These are phyloP conservation scores for Acorus gramineus DNA, from an alignment of 106 monocot genomes.

Conservation along the genomic window DNA sequence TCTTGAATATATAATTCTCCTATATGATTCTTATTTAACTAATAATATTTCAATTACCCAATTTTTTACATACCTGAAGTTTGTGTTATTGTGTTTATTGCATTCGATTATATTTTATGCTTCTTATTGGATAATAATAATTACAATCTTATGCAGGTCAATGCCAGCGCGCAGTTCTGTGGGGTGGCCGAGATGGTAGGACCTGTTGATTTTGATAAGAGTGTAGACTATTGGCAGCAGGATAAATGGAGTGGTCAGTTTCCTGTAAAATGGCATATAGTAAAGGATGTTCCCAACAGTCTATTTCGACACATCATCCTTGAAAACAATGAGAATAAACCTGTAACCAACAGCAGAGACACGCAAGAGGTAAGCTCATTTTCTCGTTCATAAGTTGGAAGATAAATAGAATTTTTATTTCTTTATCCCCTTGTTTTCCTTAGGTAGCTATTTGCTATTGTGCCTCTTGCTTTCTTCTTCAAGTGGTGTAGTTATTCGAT, in stretches of 20 bases:
- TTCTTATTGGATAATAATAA: not conserved
- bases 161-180: conserved; percentile 86
- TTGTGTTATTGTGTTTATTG: too few species aligned
- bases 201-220: conserved; percentile 85
- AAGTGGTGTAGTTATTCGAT: too few species aligned
- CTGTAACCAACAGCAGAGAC: conserved; percentile 94
- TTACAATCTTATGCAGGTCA: conserved; percentile 20
- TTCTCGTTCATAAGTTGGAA: not conserved
- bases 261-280: conserved; percentile 83
- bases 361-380: conserved; percentile 69
- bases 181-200: conserved; percentile 95
- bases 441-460: not conserved
- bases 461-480: not conserved
- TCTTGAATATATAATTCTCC: too few species aligned
- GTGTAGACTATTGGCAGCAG: conserved; percentile 92
- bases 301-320: conserved; percentile 83
- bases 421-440: not conserved
- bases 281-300: conserved; percentile 86
- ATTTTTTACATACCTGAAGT: too few species aligned
- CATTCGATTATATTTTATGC: too few species aligned
- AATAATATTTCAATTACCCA: too few species aligned
- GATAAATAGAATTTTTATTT: too few species aligned
- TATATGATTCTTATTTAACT: too few species aligned
- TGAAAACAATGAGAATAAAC: conserved; percentile 91
- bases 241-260: conserved; percentile 89